Percentiles rank a stretch among this genome's conserved stretches.
phyloP scores from a whole-genome alignment of 1,139 yeast species.

The Yamadazyma dushanensis region DNA sequence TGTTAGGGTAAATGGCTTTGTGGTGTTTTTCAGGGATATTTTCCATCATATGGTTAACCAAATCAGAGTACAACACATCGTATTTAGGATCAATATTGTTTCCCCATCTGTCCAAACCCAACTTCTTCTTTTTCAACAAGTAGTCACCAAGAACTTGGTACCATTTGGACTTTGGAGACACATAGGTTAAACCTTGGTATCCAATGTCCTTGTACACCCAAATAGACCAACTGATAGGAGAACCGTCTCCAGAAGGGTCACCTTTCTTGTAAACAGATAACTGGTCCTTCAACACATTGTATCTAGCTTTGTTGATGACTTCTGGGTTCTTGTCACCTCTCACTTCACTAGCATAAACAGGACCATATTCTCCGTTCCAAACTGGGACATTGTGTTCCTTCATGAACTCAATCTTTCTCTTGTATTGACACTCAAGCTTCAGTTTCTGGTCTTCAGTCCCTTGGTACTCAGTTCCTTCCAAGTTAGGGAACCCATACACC shows the following conservation, averaged over 20 bases:
- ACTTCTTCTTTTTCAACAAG: constrained; percentile 38
- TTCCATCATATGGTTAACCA: constrained; percentile 33
- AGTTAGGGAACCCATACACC: constrained; percentile 40
- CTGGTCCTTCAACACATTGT: constrained; percentile 42
- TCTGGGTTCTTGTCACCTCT: constrained; percentile 41
- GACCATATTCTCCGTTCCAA: constrained; percentile 56
- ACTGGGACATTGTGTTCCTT: constrained; percentile 38
- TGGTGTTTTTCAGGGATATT: constrained; percentile 35
- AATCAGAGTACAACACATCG: constrained; percentile 30
- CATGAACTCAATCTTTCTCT: constrained; percentile 44
- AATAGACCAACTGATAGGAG: constrained; percentile 47
- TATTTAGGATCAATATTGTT: constrained; percentile 39
- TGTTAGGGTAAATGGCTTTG: constrained; percentile 34
- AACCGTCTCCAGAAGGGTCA: constrained; percentile 45
- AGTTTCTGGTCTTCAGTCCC: constrained; percentile 32
- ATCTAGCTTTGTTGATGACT: constrained; percentile 35
- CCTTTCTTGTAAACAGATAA: constrained; percentile 38
- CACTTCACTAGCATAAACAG: constrained; percentile 42
- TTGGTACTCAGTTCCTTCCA: constrained; percentile 27
- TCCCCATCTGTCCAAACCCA: constrained; percentile 51
- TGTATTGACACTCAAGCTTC: constrained; percentile 34
- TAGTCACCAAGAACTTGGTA: constrained; percentile 38
- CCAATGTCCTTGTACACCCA: constrained; percentile 55
- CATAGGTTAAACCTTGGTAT: constrained; percentile 46
- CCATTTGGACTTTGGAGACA: constrained; percentile 42